Evolutionary conservation across 2,329 filamentous ascomycete species (phyloP).

Genomic region (Allantophomopsis cytisporea): DNA sequence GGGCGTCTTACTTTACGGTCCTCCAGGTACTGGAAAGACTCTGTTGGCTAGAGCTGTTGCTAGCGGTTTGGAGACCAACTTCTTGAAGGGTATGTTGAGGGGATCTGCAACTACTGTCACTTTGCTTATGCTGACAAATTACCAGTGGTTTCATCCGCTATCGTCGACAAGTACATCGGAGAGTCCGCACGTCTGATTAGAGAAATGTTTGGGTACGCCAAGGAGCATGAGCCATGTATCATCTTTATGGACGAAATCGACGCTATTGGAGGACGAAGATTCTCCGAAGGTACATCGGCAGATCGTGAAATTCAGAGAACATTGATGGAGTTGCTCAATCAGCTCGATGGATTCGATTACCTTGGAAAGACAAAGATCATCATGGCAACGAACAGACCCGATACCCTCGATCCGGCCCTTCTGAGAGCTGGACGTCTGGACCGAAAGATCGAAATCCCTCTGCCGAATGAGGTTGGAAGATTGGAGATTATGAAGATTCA

Average conservation of each 20-base stretch:
- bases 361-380: slow-evolving; percentile 99
- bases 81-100: slow-evolving; percentile 65
- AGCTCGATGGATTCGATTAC: slow-evolving; percentile 98
- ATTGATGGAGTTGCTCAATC: slow-evolving; percentile 96
- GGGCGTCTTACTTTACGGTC: slow-evolving; percentile 90
- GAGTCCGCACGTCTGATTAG: slow-evolving; percentile 94
- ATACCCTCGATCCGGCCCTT: slow-evolving; percentile 87
- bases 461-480: slow-evolving; percentile 92
- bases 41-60: slow-evolving; percentile 87
- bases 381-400: slow-evolving; percentile 97
- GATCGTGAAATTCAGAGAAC: slow-evolving; percentile 98
- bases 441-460: slow-evolving; percentile 92
- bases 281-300: slow-evolving; percentile 93
- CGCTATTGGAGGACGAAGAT: slow-evolving; percentile 90
- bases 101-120: neutral
- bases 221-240: slow-evolving; percentile 98
- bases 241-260: slow-evolving; percentile 99
- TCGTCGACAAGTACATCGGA: slow-evolving; percentile 99
- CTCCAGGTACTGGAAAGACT: slow-evolving; percentile 94
- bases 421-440: slow-evolving; percentile 88
- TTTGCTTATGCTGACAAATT: slow-evolving; percentile 5
- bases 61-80: slow-evolving; percentile 94
- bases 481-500: slow-evolving; percentile 98
- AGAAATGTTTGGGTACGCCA: slow-evolving; percentile 99
- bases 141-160: slow-evolving; percentile 90